Evolutionary conservation across 2,329 filamentous ascomycete species (phyloP).

Genomic region (Sporothrix protearum): DNA sequence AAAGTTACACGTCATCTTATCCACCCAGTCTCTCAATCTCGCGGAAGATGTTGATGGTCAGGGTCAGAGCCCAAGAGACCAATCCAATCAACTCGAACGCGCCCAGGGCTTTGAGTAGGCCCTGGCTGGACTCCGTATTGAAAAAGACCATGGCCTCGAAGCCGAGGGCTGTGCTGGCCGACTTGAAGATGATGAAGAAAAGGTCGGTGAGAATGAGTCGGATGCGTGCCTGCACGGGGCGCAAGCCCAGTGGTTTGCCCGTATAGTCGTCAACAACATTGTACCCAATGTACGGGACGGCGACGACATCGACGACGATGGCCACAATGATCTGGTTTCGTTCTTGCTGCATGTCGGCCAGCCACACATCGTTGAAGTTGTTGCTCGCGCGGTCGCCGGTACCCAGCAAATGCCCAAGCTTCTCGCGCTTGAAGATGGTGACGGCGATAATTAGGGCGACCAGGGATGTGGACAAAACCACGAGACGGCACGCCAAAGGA

Average conservation of each 20-base stretch:
- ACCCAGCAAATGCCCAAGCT: constrained; percentile 30
- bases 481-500: constrained; percentile 76
- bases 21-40: constrained; percentile 31
- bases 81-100: constrained; percentile 31
- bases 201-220: constrained; percentile 86
- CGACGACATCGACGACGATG: constrained; percentile 81
- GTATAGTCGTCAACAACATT: constrained; percentile 97
- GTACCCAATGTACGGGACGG: constrained; percentile 85
- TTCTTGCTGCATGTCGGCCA: constrained; percentile 40
- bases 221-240: constrained; percentile 79
- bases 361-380: constrained; percentile 16
- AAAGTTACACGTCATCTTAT: background rate
- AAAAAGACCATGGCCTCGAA: constrained; percentile 32
- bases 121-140: constrained; percentile 20
- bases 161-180: constrained; percentile 79
- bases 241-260: constrained; percentile 83
- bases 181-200: constrained; percentile 96
- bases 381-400: constrained; percentile 37
- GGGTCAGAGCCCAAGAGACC: constrained; percentile 30
- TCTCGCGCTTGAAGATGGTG: constrained; percentile 64
- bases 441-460: constrained; percentile 75
- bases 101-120: constrained; percentile 27
- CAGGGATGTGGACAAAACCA: constrained; percentile 77
- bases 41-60: constrained; percentile 31
- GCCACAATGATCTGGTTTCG: constrained; percentile 81